Evolutionary conservation across 2,329 filamentous ascomycete species (phyloP).

Genomic region (Curvularia hawaiiensis): DNA sequence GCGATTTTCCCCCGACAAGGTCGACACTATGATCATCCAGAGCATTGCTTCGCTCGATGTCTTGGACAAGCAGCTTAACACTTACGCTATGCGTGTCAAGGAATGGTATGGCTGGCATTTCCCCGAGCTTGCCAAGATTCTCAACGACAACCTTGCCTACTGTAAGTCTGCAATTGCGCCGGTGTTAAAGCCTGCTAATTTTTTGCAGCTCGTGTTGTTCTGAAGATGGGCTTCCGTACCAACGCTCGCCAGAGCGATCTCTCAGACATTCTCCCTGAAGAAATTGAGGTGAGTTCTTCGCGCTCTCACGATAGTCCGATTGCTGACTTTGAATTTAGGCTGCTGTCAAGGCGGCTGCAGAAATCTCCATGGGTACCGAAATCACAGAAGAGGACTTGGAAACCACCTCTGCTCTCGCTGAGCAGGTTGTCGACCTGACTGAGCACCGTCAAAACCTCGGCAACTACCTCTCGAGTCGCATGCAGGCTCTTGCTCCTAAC

Average conservation of each 20-base stretch:
- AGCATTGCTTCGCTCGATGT: slow-evolving; percentile 89
- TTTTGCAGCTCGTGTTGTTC: slow-evolving; percentile 69
- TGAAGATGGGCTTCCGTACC: slow-evolving; percentile 86
- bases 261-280: slow-evolving; percentile 82
- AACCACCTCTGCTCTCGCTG: slow-evolving; percentile 88
- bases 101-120: slow-evolving; percentile 99
- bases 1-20: slow-evolving; percentile 98
- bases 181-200: background rate
- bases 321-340: slow-evolving; percentile 33
- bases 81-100: slow-evolving; percentile 98
- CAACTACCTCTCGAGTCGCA: slow-evolving; percentile 87
- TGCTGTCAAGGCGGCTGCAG: slow-evolving; percentile 90
- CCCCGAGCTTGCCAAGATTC: slow-evolving; percentile 88
- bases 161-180: slow-evolving; percentile 32
- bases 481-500: slow-evolving; percentile 97
- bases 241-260: slow-evolving; percentile 78
- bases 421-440: slow-evolving; percentile 90
- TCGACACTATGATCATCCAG: slow-evolving; percentile 99
- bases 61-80: slow-evolving; percentile 98
- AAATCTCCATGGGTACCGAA: slow-evolving; percentile 98
- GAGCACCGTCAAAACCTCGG: slow-evolving; percentile 81
- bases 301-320: background rate
- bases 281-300: slow-evolving; percentile 68
- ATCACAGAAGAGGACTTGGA: slow-evolving; percentile 91
- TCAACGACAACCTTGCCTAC: slow-evolving; percentile 80